phyloP scores from a whole-genome alignment of 768 basidiomycete genomes.

The Tremella fuciformis region DNA sequence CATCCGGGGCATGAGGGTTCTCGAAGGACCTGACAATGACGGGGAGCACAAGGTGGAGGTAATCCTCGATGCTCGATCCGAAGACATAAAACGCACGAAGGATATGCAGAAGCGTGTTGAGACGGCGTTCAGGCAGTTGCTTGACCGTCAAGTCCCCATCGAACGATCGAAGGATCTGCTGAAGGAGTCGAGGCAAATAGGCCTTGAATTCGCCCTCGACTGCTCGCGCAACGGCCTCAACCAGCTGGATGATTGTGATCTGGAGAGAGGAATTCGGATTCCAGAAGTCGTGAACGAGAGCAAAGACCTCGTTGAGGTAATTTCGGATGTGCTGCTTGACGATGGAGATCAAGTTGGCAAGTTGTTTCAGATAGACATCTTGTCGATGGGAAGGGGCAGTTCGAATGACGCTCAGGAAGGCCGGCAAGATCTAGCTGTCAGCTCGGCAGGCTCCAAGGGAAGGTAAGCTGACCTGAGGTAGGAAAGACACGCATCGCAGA shows the following conservation, averaged over 20 bases:
- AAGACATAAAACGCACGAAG: constrained; percentile 94
- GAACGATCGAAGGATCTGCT: constrained; percentile 72
- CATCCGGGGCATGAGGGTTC: constrained; percentile 66
- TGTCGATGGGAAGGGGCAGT: constrained; percentile 71
- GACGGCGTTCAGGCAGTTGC: constrained; percentile 62
- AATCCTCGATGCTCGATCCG: constrained; percentile 94
- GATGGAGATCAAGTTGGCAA: constrained; percentile 90
- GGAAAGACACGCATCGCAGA: constrained; percentile 88
- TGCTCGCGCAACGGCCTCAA: constrained; percentile 88
- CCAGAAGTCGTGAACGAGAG: constrained; percentile 86
- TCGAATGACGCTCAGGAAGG: constrained; percentile 83
- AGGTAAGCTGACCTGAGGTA: constrained; percentile 69
- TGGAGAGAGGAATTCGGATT: constrained; percentile 61
- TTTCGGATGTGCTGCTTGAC: constrained; percentile 96
- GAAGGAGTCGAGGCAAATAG: constrained; percentile 84
- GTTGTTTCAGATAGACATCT: constrained; percentile 82
- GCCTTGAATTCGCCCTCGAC: constrained; percentile 97
- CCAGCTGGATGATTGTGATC: constrained; percentile 85
- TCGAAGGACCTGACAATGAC: constrained; percentile 91
- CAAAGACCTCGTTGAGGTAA: constrained; percentile 80
- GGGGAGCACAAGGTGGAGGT: constrained; percentile 92
- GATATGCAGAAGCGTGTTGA: constrained; percentile 66
- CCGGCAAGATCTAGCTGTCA: constrained; percentile 70
- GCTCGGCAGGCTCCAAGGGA: neutral
- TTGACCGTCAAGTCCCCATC: constrained; percentile 47